Evolutionary conservation across 805 yeast genomes (phyloP).

Genomic region (Metschnikowia drakensbergensis): DNA sequence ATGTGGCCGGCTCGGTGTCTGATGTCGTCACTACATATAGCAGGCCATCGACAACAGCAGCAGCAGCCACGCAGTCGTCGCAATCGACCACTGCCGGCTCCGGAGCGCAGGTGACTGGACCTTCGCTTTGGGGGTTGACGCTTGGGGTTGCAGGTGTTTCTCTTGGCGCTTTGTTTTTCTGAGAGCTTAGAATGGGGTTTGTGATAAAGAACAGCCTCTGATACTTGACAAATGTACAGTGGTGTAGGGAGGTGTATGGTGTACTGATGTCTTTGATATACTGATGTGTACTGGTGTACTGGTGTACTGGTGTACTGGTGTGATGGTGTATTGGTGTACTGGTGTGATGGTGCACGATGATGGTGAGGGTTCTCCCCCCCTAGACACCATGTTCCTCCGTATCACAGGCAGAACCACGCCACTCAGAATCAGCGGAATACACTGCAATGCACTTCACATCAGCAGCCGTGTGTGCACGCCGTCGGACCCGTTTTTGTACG

Average conservation of each 20-base stretch:
- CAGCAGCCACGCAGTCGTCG: neutral
- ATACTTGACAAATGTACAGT: no score
- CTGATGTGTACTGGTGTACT: neutral
- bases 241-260: neutral
- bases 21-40: conserved; percentile 32
- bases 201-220: no score
- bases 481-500: conserved; percentile 11
- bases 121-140: neutral
- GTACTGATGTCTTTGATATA: neutral
- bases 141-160: neutral
- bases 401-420: neutral
- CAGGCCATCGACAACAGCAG: conserved; percentile 20
- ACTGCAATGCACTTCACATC: neutral
- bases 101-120: neutral
- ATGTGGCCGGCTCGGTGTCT: conserved; percentile 19
- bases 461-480: neutral
- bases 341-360: neutral
- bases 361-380: no score
- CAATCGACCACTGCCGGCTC: neutral
- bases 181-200: no score
- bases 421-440: neutral
- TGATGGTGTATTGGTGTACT: neutral
- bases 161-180: neutral
- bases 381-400: neutral
- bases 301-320: neutral